Base-by-base conservation (phyloP, 2,329 filamentous ascomycete genomes). In the Curvularia verruculosa region DNA sequence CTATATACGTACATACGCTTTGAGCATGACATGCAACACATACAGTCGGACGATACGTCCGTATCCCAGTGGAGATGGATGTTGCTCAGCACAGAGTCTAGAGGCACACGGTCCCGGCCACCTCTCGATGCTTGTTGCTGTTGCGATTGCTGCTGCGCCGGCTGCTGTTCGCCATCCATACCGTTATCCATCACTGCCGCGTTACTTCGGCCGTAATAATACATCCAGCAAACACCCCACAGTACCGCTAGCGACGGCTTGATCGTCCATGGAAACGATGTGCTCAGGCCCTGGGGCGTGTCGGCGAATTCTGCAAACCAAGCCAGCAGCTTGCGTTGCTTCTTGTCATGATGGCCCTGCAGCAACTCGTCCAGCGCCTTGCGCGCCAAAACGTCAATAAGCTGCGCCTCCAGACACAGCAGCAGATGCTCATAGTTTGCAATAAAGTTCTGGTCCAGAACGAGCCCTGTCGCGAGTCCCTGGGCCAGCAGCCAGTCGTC, bases 401-500 rank as follows among this genome's bases (percentile, higher is more conserved):
- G 67, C 55, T 72, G 67, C n/a, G 73, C 48, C 48, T 71, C 71
- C 18, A 80, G 67, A 52, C 73, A 71, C 53, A 77, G 60, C 48
- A 81, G 69, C 34, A 80, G 55, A 59, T 80, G 77, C 60, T 78
- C 72, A 54, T 80, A 75, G 62, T 80, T 81, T 18, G 79, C 78
- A 43, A 77, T 61, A 60, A 75, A 75, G 9, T 60, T 72, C 34
- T 75, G 74, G 59, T 78, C 74, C 10, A 76, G 65, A 29, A 55
- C 54, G 18, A 72, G 61, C 15, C 73, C 70, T 18, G 70, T 52
- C 15, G 70, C 62, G 26, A 67, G 61, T 39, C 73, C 71, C 56
- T 71, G 68, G 45, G 56, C 66, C 44, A 71, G 60, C 18, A 77
- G 67, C 69, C 72, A 75, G 39, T 64, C 57, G 49, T 74, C 70